phyloP scores from a whole-genome alignment of 208 protist genomes.

The Angomonas deanei region DNA sequence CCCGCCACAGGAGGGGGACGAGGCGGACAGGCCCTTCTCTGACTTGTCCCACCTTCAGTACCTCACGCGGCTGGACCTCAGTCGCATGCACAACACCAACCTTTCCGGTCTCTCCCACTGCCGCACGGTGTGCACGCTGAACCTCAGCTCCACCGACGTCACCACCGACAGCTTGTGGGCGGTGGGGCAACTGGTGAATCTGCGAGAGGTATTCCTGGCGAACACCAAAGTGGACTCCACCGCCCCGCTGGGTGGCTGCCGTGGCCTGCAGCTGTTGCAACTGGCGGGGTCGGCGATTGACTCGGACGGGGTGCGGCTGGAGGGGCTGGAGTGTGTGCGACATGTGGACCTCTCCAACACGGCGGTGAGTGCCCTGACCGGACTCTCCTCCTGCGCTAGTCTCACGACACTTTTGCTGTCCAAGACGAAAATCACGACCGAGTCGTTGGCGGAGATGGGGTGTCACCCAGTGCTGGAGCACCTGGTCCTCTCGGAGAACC shows the following conservation, averaged over 20 bases:
- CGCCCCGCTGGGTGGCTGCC: neutral
- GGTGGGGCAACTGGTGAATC: slow-evolving; percentile 5
- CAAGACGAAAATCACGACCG: slow-evolving; percentile 16
- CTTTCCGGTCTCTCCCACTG: slow-evolving; percentile 15
- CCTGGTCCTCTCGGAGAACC: slow-evolving; percentile 15
- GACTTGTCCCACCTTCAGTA: slow-evolving; percentile 6
- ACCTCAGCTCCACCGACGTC: slow-evolving; percentile 18
- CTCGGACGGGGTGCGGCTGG: slow-evolving; percentile 14
- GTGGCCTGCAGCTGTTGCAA: slow-evolving; percentile 13
- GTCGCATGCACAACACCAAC: slow-evolving; percentile 10
- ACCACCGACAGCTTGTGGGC: slow-evolving; percentile 8
- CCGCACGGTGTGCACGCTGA: slow-evolving; percentile 10
- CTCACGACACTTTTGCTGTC: slow-evolving; percentile 18
- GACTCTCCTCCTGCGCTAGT: slow-evolving; percentile 4
- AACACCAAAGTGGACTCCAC: slow-evolving; percentile 14
- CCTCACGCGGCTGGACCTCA: slow-evolving; percentile 14
- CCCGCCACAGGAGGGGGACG: neutral
- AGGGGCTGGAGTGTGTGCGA: slow-evolving; percentile 12
- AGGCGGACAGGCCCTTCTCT: slow-evolving; percentile 7
- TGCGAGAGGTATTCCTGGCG: slow-evolving; percentile 21
- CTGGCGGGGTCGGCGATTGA: slow-evolving; percentile 12
- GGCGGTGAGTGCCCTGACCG: slow-evolving; percentile 9
- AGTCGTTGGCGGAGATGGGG: slow-evolving; percentile 6
- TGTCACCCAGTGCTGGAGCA: slow-evolving; percentile 11
- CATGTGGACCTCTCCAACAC: slow-evolving; percentile 23